Conservation (phyloP, 2,329 filamentous ascomycete species). For the Cladosporium cucumerinum region DNA sequence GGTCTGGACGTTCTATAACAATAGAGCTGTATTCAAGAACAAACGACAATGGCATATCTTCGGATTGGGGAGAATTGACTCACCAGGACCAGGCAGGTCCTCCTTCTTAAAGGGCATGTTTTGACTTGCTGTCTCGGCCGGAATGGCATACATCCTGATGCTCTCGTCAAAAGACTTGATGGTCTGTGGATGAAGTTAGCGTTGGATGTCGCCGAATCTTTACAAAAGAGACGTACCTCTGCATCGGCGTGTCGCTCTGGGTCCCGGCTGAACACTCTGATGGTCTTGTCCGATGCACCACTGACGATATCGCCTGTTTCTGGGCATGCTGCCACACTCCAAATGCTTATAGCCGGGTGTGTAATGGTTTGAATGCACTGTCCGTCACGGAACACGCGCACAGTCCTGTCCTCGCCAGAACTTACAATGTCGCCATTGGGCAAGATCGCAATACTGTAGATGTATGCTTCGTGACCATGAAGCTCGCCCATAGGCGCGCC, state of each 20-base stretch:
- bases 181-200: conserved; percentile 16
- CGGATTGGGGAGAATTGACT: neutral
- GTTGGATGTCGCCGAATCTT: neutral
- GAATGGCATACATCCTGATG: conserved; percentile 36
- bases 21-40: neutral
- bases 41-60: neutral
- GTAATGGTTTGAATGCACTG: conserved; percentile 94
- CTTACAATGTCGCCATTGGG: conserved; percentile 87
- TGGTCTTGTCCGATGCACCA: conserved; percentile 82
- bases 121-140: conserved; percentile 63
- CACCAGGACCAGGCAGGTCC: conserved; percentile 70
- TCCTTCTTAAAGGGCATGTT: conserved; percentile 75
- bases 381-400: conserved; percentile 78
- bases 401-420: conserved; percentile 89
- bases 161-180: conserved; percentile 75
- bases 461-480: conserved; percentile 88
- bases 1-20: neutral
- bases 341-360: conserved; percentile 93
- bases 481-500: conserved; percentile 75
- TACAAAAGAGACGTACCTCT: conserved; percentile 42
- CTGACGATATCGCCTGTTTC: conserved; percentile 90
- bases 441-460: conserved; percentile 76
- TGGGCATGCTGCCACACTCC: conserved; percentile 78
- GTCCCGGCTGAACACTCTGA: conserved; percentile 77
- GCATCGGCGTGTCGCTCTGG: conserved; percentile 66